phyloP scores from a whole-genome alignment of 306 rosid species.

The Malus fusca region DNA sequence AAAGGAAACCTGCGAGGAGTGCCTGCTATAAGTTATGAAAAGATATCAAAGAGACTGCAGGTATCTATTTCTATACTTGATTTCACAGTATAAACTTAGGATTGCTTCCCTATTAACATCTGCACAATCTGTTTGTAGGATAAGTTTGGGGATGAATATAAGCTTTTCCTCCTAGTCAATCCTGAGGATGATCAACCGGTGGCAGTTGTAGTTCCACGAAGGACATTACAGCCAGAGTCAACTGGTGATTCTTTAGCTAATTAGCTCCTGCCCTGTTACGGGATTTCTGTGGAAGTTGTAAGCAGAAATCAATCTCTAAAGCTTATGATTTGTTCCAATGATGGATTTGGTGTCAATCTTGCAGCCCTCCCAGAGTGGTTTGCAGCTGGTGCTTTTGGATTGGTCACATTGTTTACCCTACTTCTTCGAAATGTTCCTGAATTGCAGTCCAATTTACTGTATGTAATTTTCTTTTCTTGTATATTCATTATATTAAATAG shows the following conservation, averaged over 20 bases:
- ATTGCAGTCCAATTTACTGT: constrained; percentile 79
- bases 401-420: constrained; percentile 79
- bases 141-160: constrained; percentile 74
- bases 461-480: constrained; percentile 22
- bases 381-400: constrained; percentile 90
- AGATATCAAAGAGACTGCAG: constrained; percentile 75
- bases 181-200: constrained; percentile 99
- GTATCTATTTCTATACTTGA: constrained; percentile 21
- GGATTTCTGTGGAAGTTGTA: not conserved
- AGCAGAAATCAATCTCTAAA: not conserved
- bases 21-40: constrained; percentile 83
- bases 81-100: constrained; percentile 5
- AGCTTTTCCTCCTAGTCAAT: constrained; percentile 78
- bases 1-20: constrained; percentile 93
- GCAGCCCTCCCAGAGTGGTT: constrained; percentile 96
- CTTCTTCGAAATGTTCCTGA: constrained; percentile 90
- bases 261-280: not conserved
- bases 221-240: constrained; percentile 86
- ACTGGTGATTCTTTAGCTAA: constrained; percentile 46
- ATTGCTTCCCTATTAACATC: constrained; percentile 17
- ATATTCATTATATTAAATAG: not conserved
- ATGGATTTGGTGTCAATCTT: constrained; percentile 15
- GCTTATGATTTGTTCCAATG: constrained; percentile 5
- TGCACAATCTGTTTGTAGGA: constrained; percentile 39
- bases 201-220: constrained; percentile 85